Evolutionary conservation across 2,329 filamentous ascomycete species (phyloP), one percentile per base, ranked within the genome.

Genomic region (Macrophomina phaseolina): DNA sequence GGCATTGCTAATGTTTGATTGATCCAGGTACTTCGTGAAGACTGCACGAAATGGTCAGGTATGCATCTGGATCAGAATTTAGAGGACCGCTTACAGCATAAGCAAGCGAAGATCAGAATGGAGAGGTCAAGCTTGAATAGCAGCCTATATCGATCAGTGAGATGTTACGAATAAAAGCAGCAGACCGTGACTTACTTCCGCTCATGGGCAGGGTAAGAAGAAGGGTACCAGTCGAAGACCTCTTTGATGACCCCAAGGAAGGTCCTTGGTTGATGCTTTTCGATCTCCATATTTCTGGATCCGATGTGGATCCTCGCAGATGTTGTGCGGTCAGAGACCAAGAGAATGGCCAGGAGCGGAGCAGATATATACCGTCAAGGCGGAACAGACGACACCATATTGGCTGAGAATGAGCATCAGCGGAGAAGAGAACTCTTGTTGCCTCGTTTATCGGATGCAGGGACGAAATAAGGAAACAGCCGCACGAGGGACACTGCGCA

Each of bases 91-190:
- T 70, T 68, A 77, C 77, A 78, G 75, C 78, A 78, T 60, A 78
- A 73, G 0, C 75, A 78, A 56, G 76, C 77, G 52, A 78, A 78
- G 0, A 75, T 75, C 36, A 78, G 65, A 4, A 78, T 69, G 56
- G 76, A 78, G 9, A 75, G 74, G 48, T 78, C 76, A 70, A 78
- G 70, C 65, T 78, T 78, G 42, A 75, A 71, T 45, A 78, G 60
- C 5, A 78, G 64, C 70, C 73, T 74, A 42, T 70, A 14, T 9
- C 14, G 6, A 51, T 67, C n/a, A 63, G 58, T 18, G 32, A 72
- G 61, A 72, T 69, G 16, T 62, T 62, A 3, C 68, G 66, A 51
- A 71, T 72, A 16, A 71, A 67, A 11, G 68, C 69, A 40, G 73
- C 69, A 9, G 73, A 70, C 69, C 70, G 73, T 9, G 0, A 71